Percentiles rank a stretch among this genome's conserved stretches.
These are phyloP conservation scores for Cryptococcus wingfieldii DNA, from an alignment of 1,284 basidiomycete species.

Conservation along the genomic window DNA sequence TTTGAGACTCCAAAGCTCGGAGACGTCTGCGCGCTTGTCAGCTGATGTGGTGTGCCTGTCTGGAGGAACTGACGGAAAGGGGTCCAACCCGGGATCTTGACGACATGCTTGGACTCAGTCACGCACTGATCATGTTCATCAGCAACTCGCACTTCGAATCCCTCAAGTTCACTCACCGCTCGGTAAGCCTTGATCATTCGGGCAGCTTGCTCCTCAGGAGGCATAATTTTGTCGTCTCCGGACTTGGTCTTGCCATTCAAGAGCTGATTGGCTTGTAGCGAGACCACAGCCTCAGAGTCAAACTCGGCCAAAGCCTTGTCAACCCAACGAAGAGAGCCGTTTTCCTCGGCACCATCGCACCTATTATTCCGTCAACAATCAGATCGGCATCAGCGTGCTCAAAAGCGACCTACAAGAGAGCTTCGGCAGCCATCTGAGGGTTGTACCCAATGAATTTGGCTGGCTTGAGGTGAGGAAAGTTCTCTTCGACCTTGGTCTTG, in stretches of 20 bases:
- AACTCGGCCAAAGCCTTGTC: not conserved
- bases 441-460: slow-evolving; percentile 8
- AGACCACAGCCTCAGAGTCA: not conserved
- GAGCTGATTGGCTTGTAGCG: not conserved
- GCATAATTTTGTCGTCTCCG: not conserved
- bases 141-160: too few relatives aligned
- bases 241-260: not conserved
- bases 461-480: slow-evolving; percentile 14
- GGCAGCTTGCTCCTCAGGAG: not conserved
- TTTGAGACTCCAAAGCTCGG: slow-evolving; percentile 13
- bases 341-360: slow-evolving; percentile 3
- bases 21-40: slow-evolving; percentile 7
- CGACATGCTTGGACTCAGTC: slow-evolving; percentile 4
- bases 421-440: slow-evolving; percentile 7
- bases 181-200: slow-evolving; percentile 1
- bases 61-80: slow-evolving; percentile 13
- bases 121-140: not conserved
- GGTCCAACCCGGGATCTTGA: slow-evolving; percentile 11
- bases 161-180: too few relatives aligned
- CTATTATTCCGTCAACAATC: not conserved
- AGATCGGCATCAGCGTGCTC: not conserved
- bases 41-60: not conserved
- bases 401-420: slow-evolving; percentile 5
- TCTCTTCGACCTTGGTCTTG: slow-evolving; percentile 11
- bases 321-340: slow-evolving; percentile 11